A percentile compares a stretch with the other conserved stretches of the same genome.
These are phyloP conservation scores for Cucurbitaria berberidis DNA, from an alignment of 2,329 filamentous ascomycete genomes.

Conservation along the genomic window DNA sequence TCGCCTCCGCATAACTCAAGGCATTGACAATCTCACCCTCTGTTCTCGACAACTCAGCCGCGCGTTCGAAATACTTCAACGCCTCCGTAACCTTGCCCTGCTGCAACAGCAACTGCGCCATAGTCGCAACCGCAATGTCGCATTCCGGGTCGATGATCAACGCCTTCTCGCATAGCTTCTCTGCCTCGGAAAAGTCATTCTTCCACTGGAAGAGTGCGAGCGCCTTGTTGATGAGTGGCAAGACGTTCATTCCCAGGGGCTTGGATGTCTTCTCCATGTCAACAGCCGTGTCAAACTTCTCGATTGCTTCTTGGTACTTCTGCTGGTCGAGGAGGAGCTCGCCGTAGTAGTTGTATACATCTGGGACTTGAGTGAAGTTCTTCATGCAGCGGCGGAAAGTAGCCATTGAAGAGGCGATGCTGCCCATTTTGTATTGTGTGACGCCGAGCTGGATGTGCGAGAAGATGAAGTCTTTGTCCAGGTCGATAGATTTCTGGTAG, in stretches of 20 bases:
- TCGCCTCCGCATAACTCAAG: conserved; percentile 95
- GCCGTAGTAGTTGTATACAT: conserved; percentile 99
- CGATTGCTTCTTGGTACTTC: conserved; percentile 92
- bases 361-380: conserved; percentile 95
- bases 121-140: conserved; percentile 97
- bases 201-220: conserved; percentile 98
- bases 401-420: conserved; percentile 95
- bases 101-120: conserved; percentile 96
- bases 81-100: conserved; percentile 97
- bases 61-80: conserved; percentile 95
- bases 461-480: conserved; percentile 97
- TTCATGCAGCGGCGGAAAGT: conserved; percentile 98
- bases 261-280: conserved; percentile 97
- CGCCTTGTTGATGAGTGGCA: conserved; percentile 98
- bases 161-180: conserved; percentile 96
- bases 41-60: conserved; percentile 90
- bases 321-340: conserved; percentile 96
- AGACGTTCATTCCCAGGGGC: conserved; percentile 94
- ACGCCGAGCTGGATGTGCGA: conserved; percentile 99
- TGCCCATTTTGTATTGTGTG: conserved; percentile 99
- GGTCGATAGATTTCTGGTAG: conserved; percentile 98
- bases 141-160: conserved; percentile 98
- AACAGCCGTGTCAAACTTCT: conserved; percentile 98
- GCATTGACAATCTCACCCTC: conserved; percentile 97
- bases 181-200: conserved; percentile 91